Evolutionary conservation across 768 basidiomycete genomes (phyloP).

Genomic region (Lactifluus rugatus): DNA sequence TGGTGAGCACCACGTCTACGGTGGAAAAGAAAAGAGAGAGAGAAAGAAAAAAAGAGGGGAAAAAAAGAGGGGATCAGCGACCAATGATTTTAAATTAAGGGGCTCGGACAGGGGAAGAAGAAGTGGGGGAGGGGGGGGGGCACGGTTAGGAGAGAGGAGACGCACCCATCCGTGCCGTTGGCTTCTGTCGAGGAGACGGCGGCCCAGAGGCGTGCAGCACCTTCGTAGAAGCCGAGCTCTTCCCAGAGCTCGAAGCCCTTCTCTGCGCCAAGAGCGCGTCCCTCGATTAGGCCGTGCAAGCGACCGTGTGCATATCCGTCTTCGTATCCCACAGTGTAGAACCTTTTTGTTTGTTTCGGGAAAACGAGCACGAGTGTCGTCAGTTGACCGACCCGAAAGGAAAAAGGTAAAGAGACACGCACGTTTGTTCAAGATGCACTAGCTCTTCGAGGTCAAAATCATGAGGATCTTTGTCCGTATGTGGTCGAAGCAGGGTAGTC

Average conservation of each 20-base stretch:
- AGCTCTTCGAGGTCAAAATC: slow-evolving; percentile 26
- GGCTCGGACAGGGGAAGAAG: background rate
- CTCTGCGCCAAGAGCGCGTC: slow-evolving; percentile 76
- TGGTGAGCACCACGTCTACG: slow-evolving; percentile 52
- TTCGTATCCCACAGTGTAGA: slow-evolving; percentile 68
- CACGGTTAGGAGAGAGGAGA: slow-evolving; percentile 16
- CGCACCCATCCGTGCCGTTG: slow-evolving; percentile 41
- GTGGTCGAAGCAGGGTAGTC: background rate
- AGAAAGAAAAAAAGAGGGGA: background rate
- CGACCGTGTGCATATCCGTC: slow-evolving; percentile 79
- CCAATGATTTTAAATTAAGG: background rate
- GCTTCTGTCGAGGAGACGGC: slow-evolving; percentile 35
- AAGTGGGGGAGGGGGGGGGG: no score
- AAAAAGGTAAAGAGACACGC: slow-evolving; percentile 2
- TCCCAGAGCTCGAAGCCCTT: slow-evolving; percentile 97
- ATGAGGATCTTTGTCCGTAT: background rate
- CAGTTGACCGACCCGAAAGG: no score
- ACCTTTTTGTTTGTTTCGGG: no score
- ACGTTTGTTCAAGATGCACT: slow-evolving; percentile 27
- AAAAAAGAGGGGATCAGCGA: slow-evolving; percentile 4
- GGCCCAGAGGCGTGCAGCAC: slow-evolving; percentile 67
- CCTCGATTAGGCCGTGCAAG: slow-evolving; percentile 86
- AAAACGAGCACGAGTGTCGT: no score
- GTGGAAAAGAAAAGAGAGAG: background rate
- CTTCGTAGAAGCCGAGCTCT: slow-evolving; percentile 90